phyloP scores from a whole-genome alignment of 2,329 filamentous ascomycete genomes.

The Penicillium decumbens region DNA sequence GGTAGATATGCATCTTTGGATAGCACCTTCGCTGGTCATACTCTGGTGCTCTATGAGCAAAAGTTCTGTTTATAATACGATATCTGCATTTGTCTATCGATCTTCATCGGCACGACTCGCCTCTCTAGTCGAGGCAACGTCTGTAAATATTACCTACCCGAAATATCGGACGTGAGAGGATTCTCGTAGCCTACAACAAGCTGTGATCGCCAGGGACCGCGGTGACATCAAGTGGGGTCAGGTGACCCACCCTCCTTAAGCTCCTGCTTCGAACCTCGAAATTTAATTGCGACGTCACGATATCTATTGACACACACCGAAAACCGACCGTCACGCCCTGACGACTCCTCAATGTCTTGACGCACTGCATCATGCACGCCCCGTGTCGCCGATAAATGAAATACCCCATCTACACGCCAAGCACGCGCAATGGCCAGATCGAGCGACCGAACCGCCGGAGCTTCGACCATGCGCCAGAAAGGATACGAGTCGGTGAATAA shows the following conservation, averaged over 20 bases:
- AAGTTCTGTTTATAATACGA: conserved; percentile 11
- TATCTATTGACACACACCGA: not conserved
- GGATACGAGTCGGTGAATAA: conserved; percentile 11
- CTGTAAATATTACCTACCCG: not conserved
- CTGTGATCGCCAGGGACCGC: not conserved
- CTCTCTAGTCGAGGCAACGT: not conserved
- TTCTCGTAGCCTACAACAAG: not conserved
- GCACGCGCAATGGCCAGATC: conserved; percentile 4
- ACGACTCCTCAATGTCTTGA: not conserved
- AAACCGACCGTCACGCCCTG: not conserved
- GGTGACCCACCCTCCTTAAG: not conserved
- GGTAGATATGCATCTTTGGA: conserved; percentile 17
- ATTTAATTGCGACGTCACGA: not conserved
- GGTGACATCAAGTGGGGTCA: not conserved
- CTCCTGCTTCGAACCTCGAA: not conserved
- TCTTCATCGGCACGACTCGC: not conserved
- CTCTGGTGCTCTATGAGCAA: conserved; percentile 9
- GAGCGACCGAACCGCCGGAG: conserved; percentile 2
- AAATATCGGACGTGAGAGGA: not conserved
- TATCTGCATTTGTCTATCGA: not conserved
- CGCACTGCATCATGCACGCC: not conserved
- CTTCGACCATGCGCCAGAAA: conserved; percentile 1
- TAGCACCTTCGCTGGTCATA: conserved; percentile 1
- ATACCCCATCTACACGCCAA: not conserved
- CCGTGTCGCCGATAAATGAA: not conserved